A percentile compares a stretch with the other conserved stretches of the same genome.
Conservation (phyloP, 2,329 filamentous ascomycete genomes). For the Ophiostoma australiae region DNA sequence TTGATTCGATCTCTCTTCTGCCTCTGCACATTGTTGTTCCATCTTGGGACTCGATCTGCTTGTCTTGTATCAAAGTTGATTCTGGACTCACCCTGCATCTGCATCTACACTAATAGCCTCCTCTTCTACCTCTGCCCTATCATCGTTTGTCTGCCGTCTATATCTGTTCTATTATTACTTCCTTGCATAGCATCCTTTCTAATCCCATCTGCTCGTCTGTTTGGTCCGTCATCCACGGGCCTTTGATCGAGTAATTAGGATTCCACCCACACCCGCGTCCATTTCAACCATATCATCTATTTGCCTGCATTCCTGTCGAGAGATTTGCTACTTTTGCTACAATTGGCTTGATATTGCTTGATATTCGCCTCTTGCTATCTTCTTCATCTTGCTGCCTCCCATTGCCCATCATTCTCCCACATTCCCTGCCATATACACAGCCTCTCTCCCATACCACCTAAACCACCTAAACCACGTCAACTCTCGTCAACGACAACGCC, state of each 20-base stretch:
- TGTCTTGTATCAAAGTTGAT: constrained; percentile 9
- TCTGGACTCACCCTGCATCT: not conserved
- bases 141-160: constrained; percentile 13
- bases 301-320: constrained; percentile 11
- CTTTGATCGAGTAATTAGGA: constrained; percentile 20
- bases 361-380: not conserved
- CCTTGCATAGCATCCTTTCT: not conserved
- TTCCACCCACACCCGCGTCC: constrained; percentile 19
- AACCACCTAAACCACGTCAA: not conserved
- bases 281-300: constrained; percentile 6
- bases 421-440: not conserved
- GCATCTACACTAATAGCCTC: constrained; percentile 11
- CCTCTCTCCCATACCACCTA: not conserved
- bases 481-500: not conserved
- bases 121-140: not conserved
- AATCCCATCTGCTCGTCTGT: not conserved
- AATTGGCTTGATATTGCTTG: not conserved
- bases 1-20: constrained; percentile 1
- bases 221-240: not conserved
- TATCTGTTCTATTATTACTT: constrained; percentile 3
- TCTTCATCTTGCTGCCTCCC: not conserved
- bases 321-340: not conserved
- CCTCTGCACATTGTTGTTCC: not conserved
- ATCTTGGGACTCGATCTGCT: not conserved
- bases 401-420: not conserved